Percentiles rank a stretch among this genome's conserved stretches.
phyloP scores from a whole-genome alignment of 225 moss, liverwort and hornwort genomes.

The Marchantia polymorpha region DNA sequence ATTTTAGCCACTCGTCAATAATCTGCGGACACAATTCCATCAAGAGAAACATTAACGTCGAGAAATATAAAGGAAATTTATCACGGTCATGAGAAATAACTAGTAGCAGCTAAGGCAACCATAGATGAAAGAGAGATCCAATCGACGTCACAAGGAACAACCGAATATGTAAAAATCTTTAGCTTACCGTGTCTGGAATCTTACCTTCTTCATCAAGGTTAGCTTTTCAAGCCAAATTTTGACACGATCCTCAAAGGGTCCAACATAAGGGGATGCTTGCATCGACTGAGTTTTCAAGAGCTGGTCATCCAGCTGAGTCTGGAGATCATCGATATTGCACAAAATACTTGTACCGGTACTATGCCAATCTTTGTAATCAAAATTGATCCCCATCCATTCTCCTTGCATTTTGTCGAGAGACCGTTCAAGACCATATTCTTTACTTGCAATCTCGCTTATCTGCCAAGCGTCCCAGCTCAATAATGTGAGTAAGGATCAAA shows the following conservation, averaged over 20 bases:
- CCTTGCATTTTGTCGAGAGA: conserved; percentile 67
- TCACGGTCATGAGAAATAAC: neutral
- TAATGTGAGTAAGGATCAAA: neutral
- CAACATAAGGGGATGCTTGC: conserved; percentile 65
- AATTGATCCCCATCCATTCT: conserved; percentile 61
- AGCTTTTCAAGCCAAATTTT: conserved; percentile 67
- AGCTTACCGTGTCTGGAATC: neutral
- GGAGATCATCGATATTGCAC: conserved; percentile 65
- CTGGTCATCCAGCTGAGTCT: conserved; percentile 68
- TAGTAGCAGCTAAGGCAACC: neutral
- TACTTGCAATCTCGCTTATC: conserved; percentile 73
- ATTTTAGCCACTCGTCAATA: conserved; percentile 66
- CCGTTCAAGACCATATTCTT: conserved; percentile 64
- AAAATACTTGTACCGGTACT: conserved; percentile 58
- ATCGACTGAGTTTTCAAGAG: conserved; percentile 72
- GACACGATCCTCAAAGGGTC: conserved; percentile 76
- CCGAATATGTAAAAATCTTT: neutral
- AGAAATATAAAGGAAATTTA: neutral
- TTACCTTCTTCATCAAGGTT: conserved; percentile 64
- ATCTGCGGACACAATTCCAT: conserved; percentile 34
- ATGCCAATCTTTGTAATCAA: conserved; percentile 59
- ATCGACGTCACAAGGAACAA: neutral
- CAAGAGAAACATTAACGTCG: neutral
- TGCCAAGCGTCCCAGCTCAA: conserved; percentile 11
- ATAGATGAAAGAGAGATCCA: neutral